A percentile compares a stretch with the other conserved stretches of the same genome.
Evolutionary conservation across 371 early-diverging fungal genomes (phyloP).

Genomic region (Coemansia sp.): DNA sequence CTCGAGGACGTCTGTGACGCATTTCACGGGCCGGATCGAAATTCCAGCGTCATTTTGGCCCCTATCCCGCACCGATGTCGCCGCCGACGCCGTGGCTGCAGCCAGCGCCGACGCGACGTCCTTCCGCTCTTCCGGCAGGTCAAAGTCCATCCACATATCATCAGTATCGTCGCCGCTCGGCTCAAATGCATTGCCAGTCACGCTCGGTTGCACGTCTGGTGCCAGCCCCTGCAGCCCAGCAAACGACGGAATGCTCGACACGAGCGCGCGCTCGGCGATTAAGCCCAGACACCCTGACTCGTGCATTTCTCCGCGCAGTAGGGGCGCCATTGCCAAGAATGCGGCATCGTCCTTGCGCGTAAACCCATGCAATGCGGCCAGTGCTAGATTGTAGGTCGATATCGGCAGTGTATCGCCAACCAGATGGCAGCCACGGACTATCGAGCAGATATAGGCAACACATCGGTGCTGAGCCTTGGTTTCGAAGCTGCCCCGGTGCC

Average conservation of each 20-base stretch:
- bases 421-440: conserved; percentile 19
- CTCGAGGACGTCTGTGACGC: not conserved
- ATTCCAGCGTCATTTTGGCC: not conserved
- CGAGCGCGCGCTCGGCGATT: conserved; percentile 24
- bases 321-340: conserved; percentile 40
- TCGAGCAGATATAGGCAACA: conserved; percentile 23
- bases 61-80: not conserved
- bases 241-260: conserved; percentile 23
- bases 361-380: conserved; percentile 39
- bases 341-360: conserved; percentile 45
- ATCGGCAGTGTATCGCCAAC: conserved; percentile 13
- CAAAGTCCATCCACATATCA: conserved; percentile 49
- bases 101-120: not conserved
- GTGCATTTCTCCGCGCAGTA: conserved; percentile 41
- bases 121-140: conserved; percentile 35
- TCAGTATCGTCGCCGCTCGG: not conserved
- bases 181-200: not conserved
- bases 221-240: not conserved
- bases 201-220: not conserved
- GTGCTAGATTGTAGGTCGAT: conserved; percentile 42
- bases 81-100: not conserved
- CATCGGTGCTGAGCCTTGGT: conserved; percentile 18
- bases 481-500: conserved; percentile 19
- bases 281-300: conserved; percentile 46
- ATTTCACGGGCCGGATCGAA: not conserved